Conservation (phyloP, 2,329 filamentous ascomycete species). For the Fusarium cicatricum region DNA sequence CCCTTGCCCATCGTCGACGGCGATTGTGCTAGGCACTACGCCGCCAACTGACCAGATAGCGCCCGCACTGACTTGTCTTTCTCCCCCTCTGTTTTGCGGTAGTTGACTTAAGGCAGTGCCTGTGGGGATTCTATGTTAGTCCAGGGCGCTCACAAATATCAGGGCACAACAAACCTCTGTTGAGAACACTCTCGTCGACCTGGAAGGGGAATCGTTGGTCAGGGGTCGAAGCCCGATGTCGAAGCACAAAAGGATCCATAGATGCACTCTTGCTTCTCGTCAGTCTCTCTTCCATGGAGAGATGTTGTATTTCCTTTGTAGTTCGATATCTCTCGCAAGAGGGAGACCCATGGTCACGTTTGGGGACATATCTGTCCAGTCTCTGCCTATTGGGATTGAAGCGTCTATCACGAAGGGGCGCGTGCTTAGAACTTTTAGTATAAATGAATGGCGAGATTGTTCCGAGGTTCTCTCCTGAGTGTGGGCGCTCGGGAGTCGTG, state of each 20-base stretch:
- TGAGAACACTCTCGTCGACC: constrained; percentile 20
- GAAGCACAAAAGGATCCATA: constrained; percentile 53
- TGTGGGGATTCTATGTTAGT: constrained; percentile 23
- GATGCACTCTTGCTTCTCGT: constrained; percentile 53
- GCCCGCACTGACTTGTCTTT: constrained; percentile 68
- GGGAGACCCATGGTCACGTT: constrained; percentile 47
- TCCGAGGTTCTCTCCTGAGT: not conserved
- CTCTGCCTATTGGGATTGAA: constrained; percentile 23
- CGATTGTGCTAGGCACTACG: constrained; percentile 62
- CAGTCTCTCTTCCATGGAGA: constrained; percentile 56
- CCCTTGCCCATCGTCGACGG: constrained; percentile 69
- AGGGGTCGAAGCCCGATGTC: constrained; percentile 32
- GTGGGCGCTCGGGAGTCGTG: constrained; percentile 7
- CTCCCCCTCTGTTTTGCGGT: constrained; percentile 35
- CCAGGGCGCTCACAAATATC: not conserved
- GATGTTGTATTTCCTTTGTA: constrained; percentile 52
- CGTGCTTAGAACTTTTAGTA: not conserved
- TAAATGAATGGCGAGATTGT: constrained; percentile 29
- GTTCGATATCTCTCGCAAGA: constrained; percentile 56
- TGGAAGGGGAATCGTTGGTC: constrained; percentile 23
- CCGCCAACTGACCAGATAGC: constrained; percentile 82
- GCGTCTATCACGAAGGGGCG: constrained; percentile 10
- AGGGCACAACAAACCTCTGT: constrained; percentile 20
- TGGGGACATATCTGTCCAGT: constrained; percentile 62
- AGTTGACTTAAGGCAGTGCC: constrained; percentile 40